phyloP scores from a whole-genome alignment of 2,329 filamentous ascomycete genomes.

The Blastomyces parvus region DNA sequence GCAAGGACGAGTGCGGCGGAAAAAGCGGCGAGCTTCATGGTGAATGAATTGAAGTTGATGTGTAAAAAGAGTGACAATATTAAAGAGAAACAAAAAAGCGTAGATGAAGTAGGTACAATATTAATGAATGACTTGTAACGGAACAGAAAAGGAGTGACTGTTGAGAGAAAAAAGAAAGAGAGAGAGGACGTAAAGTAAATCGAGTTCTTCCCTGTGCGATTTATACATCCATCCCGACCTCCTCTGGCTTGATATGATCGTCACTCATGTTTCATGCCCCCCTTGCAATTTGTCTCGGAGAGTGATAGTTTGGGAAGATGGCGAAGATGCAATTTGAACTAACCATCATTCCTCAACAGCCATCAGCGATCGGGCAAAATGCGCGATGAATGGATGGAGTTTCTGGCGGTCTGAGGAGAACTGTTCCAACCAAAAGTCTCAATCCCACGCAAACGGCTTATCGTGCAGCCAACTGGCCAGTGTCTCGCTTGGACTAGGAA shows the following conservation, averaged over 20 bases:
- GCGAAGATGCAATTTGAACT: background rate
- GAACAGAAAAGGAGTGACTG: constrained; percentile 1
- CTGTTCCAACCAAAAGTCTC: background rate
- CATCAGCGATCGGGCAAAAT: background rate
- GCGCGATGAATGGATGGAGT: background rate
- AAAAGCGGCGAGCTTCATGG: background rate
- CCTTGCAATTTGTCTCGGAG: background rate
- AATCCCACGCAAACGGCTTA: background rate
- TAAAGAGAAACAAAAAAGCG: background rate
- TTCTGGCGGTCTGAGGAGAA: background rate
- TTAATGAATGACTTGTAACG: background rate
- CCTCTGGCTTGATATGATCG: background rate
- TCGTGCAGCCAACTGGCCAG: background rate
- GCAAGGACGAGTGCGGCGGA: constrained; percentile 1
- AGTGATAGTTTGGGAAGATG: background rate
- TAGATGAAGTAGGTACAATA: background rate
- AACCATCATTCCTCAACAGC: background rate
- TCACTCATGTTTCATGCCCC: background rate
- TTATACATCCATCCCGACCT: background rate
- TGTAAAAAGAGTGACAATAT: background rate
- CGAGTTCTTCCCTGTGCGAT: background rate
- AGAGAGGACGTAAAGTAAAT: background rate
- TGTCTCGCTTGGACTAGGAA: background rate
- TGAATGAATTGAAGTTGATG: background rate
- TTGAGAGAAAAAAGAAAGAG: background rate